These are phyloP conservation scores for Arthrinium puccinioides DNA, from an alignment of 2,329 filamentous ascomycete species.

Conservation along the genomic window DNA sequence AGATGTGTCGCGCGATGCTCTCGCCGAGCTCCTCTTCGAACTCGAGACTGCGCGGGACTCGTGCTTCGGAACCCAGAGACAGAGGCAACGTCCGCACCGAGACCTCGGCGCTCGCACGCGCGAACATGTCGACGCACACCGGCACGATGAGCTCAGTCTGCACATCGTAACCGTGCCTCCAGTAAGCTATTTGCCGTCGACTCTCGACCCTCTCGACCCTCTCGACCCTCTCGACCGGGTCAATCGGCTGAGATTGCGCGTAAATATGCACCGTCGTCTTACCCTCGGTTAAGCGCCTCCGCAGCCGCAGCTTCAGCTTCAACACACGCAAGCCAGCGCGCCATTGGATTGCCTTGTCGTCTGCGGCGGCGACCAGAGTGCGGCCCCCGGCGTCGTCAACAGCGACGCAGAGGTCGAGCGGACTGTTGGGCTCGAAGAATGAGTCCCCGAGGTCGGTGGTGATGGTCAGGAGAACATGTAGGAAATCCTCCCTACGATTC, in stretches of 20 bases:
- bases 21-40: constrained; percentile 52
- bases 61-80: constrained; percentile 15
- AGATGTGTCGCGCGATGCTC: constrained; percentile 52
- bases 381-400: constrained; percentile 22
- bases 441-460: constrained; percentile 52
- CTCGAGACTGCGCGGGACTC: constrained; percentile 25
- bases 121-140: constrained; percentile 6
- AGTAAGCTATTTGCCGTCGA: neutral
- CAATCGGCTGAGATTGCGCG: neutral
- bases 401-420: constrained; percentile 33
- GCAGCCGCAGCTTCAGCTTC: constrained; percentile 20
- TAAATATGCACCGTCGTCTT: constrained; percentile 1
- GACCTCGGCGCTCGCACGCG: neutral
- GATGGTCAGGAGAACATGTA: constrained; percentile 35
- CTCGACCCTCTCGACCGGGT: neutral
- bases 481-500: constrained; percentile 6
- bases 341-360: constrained; percentile 16
- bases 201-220: neutral
- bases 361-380: constrained; percentile 7
- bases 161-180: neutral
- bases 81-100: neutral
- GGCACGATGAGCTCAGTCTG: constrained; percentile 6
- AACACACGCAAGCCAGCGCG: constrained; percentile 30
- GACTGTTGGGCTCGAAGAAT: constrained; percentile 37
- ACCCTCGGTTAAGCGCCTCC: constrained; percentile 2